A percentile compares a stretch with the other conserved stretches of the same genome.
Evolutionary conservation across 73 alveolate species (phyloP).

Genomic region (Paramecium tetraurelia): DNA sequence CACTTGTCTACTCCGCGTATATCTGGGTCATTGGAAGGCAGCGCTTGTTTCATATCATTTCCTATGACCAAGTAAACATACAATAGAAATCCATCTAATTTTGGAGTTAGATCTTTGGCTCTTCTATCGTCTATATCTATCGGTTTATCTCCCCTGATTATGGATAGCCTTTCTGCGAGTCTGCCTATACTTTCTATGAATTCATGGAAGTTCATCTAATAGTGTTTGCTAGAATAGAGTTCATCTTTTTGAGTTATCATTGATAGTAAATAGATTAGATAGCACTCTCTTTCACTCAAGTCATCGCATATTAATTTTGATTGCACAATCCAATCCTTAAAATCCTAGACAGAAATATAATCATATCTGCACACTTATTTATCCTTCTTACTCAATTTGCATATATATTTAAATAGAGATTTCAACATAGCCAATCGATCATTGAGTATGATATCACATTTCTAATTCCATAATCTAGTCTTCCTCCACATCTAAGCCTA

Average conservation of each 20-base stretch:
- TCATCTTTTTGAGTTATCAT: neutral
- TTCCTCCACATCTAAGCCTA: constrained; percentile 13
- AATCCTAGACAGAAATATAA: neutral
- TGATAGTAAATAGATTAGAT: neutral
- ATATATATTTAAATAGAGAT: neutral
- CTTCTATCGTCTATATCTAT: constrained; percentile 29
- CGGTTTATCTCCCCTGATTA: constrained; percentile 4
- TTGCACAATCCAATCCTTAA: neutral
- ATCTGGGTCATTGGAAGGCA: constrained; percentile 2
- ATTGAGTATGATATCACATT: neutral
- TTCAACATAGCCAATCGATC: constrained; percentile 4
- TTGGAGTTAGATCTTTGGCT: neutral
- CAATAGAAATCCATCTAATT: constrained; percentile 1
- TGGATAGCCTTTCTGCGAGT: neutral
- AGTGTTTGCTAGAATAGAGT: neutral
- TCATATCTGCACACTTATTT: neutral
- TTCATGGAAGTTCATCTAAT: constrained; percentile 39
- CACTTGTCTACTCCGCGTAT: neutral
- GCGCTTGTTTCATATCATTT: neutral
- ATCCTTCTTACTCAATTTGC: constrained; percentile 20
- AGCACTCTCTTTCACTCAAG: constrained; percentile 20
- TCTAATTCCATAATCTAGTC: constrained; percentile 17
- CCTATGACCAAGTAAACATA: neutral
- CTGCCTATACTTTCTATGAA: neutral
- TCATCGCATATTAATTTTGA: neutral